Percentiles rank a stretch among this genome's conserved stretches.
Conservation (phyloP, 257 asterid species). For the Anisodus tanguticus region DNA sequence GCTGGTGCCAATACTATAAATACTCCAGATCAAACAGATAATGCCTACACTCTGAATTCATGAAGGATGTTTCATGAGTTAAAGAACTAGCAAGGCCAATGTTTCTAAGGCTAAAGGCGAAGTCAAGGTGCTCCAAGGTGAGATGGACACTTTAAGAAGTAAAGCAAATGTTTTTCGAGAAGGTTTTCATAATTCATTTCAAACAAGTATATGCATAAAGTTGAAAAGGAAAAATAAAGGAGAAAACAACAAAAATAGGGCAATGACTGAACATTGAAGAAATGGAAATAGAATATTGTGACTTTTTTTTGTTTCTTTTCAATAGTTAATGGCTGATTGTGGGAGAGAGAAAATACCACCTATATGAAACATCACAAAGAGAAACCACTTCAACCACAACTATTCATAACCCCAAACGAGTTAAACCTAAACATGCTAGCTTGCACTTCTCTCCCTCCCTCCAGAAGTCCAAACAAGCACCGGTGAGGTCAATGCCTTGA, state of each 20-base stretch:
- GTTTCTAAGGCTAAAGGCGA: neutral
- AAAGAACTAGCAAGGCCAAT: neutral
- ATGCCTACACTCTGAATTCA: constrained; percentile 9
- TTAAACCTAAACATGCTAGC: constrained; percentile 20
- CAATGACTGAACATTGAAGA: neutral
- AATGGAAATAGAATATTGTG: neutral
- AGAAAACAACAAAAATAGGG: neutral
- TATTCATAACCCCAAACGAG: constrained; percentile 2
- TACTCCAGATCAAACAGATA: neutral
- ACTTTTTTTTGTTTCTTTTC: constrained; percentile 3
- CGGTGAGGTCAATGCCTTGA: neutral
- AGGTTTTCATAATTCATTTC: constrained; percentile 1
- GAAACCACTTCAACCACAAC: constrained; percentile 18
- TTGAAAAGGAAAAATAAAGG: neutral
- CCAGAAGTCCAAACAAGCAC: constrained; percentile 14
- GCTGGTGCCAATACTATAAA: neutral
- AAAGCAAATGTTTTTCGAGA: constrained; percentile 13
- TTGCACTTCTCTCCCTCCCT: neutral
- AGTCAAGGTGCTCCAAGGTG: neutral
- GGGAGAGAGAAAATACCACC: neutral
- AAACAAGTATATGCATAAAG: neutral
- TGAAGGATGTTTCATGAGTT: neutral
- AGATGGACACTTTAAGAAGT: neutral
- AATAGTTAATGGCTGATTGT: constrained; percentile 1
- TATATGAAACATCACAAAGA: neutral